phyloP scores from a whole-genome alignment of 257 asterid genomes.

The Catharanthus roseus region DNA sequence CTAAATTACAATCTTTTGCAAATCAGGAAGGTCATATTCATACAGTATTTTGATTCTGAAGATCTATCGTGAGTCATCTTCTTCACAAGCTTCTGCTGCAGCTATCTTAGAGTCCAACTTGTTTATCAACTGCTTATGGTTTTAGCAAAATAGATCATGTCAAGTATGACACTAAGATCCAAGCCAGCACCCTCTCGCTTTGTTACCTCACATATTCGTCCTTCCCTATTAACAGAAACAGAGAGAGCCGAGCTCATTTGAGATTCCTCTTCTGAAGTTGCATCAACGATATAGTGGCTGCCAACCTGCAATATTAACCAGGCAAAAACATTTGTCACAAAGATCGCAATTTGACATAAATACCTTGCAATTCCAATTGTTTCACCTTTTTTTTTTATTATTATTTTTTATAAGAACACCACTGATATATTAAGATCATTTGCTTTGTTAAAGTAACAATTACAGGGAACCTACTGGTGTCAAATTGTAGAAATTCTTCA shows the following conservation, averaged over 20 bases:
- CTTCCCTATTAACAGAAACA: slow-evolving; percentile 64
- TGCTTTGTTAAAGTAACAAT: slow-evolving; percentile 80
- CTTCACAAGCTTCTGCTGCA: slow-evolving; percentile 77
- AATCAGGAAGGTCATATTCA: neutral
- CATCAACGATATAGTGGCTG: slow-evolving; percentile 75
- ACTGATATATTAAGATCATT: slow-evolving; percentile 35
- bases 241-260: slow-evolving; percentile 90
- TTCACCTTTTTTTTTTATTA: slow-evolving; percentile 49
- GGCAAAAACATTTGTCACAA: neutral
- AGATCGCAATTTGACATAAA: neutral
- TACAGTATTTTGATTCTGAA: neutral
- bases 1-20: neutral
- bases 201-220: slow-evolving; percentile 66
- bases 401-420: slow-evolving; percentile 57
- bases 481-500: slow-evolving; percentile 76
- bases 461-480: slow-evolving; percentile 71
- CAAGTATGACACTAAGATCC: slow-evolving; percentile 65
- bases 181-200: slow-evolving; percentile 82
- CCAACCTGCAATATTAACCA: slow-evolving; percentile 52
- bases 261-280: slow-evolving; percentile 89
- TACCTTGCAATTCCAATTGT: neutral
- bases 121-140: slow-evolving; percentile 49
- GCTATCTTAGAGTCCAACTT: slow-evolving; percentile 78
- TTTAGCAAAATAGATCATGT: slow-evolving; percentile 77
- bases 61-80: slow-evolving; percentile 41